Evolutionary conservation across 441 rosid genomes (phyloP).

Genomic region (Daphne laureola): DNA sequence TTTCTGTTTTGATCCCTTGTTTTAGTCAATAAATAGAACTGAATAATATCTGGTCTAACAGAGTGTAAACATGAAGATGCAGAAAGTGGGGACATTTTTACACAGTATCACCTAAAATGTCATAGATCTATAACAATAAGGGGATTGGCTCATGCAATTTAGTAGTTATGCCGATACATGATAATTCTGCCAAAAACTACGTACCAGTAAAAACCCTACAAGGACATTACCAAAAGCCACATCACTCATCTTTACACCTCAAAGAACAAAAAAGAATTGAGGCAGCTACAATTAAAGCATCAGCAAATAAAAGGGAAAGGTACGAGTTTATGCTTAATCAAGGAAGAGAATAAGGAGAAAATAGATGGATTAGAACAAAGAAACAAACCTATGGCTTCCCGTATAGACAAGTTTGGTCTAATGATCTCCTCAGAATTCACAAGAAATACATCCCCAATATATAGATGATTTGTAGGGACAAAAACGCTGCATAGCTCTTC

Average conservation of each 20-base stretch:
- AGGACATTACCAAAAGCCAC: no score
- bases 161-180: no score
- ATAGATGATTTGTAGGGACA: conserved; percentile 54
- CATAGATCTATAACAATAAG: no score
- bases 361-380: conserved; percentile 1
- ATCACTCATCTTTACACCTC: background rate
- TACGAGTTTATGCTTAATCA: background rate
- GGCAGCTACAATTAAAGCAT: conserved; percentile 3
- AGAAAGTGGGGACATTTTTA: no score
- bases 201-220: no score
- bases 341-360: conserved; percentile 6
- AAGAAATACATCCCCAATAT: conserved; percentile 51
- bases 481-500: conserved; percentile 63
- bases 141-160: no score
- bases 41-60: no score
- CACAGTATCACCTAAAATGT: no score
- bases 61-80: no score
- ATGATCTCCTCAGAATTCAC: conserved; percentile 52
- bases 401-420: conserved; percentile 51
- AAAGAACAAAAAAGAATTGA: background rate
- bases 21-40: no score
- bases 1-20: no score
- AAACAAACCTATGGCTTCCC: conserved; percentile 57
- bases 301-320: background rate
- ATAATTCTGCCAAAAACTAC: no score